phyloP scores from a whole-genome alignment of 176 grass and related monocot species.

The Bromus sterilis region DNA sequence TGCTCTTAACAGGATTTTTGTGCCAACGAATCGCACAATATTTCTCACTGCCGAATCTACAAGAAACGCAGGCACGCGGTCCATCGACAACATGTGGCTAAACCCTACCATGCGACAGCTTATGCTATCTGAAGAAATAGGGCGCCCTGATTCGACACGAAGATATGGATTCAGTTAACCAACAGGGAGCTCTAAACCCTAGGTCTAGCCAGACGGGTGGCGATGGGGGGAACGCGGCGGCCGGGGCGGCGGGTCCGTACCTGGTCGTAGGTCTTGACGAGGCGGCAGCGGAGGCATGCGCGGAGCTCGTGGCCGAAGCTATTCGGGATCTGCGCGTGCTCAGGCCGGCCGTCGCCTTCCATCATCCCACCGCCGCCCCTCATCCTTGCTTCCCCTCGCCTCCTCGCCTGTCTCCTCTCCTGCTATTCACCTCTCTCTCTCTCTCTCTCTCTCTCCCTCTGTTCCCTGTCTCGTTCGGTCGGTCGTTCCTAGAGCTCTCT shows the following conservation, averaged over 20 bases:
- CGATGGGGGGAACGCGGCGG: not conserved
- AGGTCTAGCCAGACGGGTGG: not conserved
- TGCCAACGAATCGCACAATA: not conserved
- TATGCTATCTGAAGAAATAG: not conserved
- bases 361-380: constrained; percentile 36
- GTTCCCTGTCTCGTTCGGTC: not conserved
- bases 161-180: not conserved
- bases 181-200: not conserved
- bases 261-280: constrained; percentile 99
- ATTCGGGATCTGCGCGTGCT: constrained; percentile 86
- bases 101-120: constrained; percentile 3
- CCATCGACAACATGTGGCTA: not conserved
- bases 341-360: constrained; percentile 31
- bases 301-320: constrained; percentile 99
- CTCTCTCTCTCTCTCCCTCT: not conserved
- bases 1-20: not conserved
- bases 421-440: not conserved
- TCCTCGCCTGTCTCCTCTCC: not conserved
- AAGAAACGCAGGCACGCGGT: not conserved
- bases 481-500: not conserved
- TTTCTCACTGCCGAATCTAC: not conserved
- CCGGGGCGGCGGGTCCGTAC: constrained; percentile 9
- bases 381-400: not conserved
- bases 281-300: constrained; percentile 93
- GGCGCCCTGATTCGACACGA: not conserved